phyloP scores from a whole-genome alignment of 2,329 filamentous ascomycete genomes.

The Ceratocystis papillata region DNA sequence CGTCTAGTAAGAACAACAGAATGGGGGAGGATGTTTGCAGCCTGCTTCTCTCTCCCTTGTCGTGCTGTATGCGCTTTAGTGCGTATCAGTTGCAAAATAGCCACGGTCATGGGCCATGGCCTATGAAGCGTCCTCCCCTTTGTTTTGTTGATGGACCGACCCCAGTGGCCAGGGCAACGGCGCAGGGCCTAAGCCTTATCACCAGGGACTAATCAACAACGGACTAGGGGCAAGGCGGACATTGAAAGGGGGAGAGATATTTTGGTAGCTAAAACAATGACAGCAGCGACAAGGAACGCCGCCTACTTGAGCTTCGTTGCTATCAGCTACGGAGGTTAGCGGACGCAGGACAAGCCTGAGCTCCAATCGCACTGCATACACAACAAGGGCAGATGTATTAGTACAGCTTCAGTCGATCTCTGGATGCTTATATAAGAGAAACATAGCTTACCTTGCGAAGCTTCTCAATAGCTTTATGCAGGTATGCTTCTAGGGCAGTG shows the following conservation, averaged over 20 bases:
- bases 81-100: neutral
- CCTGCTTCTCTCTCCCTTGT: too few species aligned
- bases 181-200: neutral
- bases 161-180: neutral
- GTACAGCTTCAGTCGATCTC: too few species aligned
- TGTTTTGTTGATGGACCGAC: conserved; percentile 29
- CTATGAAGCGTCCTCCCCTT: neutral
- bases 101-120: neutral
- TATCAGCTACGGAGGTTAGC: too few species aligned
- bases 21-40: too few species aligned
- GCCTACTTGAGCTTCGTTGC: too few species aligned
- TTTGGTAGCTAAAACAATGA: too few species aligned
- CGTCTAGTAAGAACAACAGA: too few species aligned
- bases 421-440: too few species aligned
- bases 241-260: neutral
- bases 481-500: neutral
- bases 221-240: neutral
- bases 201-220: neutral
- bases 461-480: neutral
- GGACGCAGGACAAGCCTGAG: too few species aligned
- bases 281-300: too few species aligned
- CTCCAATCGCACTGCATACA: too few species aligned
- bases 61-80: neutral
- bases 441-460: neutral
- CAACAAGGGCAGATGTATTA: too few species aligned